Conservation (phyloP, 2,329 filamentous ascomycete genomes). For the Pseudogymnoascus sp. region DNA sequence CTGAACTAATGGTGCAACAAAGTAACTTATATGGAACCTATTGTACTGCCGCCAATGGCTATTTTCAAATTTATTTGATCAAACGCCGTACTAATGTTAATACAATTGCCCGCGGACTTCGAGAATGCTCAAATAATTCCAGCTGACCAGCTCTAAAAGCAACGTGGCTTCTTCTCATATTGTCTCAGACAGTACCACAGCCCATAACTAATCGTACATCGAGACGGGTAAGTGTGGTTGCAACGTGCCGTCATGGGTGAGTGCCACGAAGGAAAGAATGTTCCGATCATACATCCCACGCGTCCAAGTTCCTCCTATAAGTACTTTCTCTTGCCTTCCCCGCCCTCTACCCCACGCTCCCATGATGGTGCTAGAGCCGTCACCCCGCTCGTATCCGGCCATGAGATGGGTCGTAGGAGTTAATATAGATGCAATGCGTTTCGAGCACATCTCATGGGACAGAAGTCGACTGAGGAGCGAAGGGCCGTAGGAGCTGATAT, state of each 20-base stretch:
- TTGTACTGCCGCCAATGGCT: neutral
- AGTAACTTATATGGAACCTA: neutral
- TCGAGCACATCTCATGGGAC: neutral
- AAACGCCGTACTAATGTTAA: neutral
- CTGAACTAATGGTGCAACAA: neutral
- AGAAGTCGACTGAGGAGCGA: neutral
- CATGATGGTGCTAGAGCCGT: neutral
- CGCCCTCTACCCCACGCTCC: neutral
- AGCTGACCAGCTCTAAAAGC: constrained; percentile 2
- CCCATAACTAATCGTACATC: neutral
- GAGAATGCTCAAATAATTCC: neutral
- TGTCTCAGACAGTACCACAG: neutral
- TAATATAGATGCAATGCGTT: neutral
- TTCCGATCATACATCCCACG: neutral
- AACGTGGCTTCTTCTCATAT: constrained; percentile 6
- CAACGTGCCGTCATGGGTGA: neutral
- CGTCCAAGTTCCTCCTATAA: neutral
- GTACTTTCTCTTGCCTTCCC: neutral
- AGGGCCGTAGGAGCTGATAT: neutral
- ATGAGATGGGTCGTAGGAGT: neutral
- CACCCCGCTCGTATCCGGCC: neutral
- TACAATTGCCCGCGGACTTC: constrained; percentile 1
- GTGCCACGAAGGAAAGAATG: constrained; percentile 1
- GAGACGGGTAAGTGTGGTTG: neutral
- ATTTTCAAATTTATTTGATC: neutral